These are phyloP conservation scores for Mucor indicus DNA, from an alignment of 371 early-diverging fungal genomes.

Conservation along the genomic window DNA sequence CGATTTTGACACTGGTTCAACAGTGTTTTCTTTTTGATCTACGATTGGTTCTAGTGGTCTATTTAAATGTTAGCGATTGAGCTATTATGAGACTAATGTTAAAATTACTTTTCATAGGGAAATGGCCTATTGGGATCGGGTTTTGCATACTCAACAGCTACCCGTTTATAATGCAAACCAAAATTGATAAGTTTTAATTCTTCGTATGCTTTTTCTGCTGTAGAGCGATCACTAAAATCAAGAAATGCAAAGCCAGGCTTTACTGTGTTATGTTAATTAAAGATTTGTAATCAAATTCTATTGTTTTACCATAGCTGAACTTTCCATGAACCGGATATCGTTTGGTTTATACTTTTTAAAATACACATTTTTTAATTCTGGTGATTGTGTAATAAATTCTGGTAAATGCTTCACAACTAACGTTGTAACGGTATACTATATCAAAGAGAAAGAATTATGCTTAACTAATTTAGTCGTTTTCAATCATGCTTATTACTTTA, in stretches of 20 bases:
- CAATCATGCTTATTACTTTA: neutral
- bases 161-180: constrained; percentile 28
- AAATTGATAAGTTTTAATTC: constrained; percentile 22
- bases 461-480: neutral
- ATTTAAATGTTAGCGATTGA: neutral
- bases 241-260: constrained; percentile 49
- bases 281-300: neutral
- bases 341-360: constrained; percentile 33
- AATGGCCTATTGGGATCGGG: constrained; percentile 29
- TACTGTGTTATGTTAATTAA: neutral
- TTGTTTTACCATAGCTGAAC: constrained; percentile 32
- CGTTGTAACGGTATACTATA: constrained; percentile 18
- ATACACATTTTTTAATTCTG: constrained; percentile 20
- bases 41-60: neutral
- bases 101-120: too few species aligned
- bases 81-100: neutral
- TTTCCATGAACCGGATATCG: constrained; percentile 34
- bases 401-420: constrained; percentile 41
- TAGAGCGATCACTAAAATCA: constrained; percentile 40
- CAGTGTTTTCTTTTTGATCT: constrained; percentile 14
- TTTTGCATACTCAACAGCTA: constrained; percentile 48
- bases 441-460: neutral
- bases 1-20: constrained; percentile 10
- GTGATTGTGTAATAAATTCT: constrained; percentile 15
- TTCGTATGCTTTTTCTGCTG: constrained; percentile 34